Base-by-base conservation (phyloP, 2,329 filamentous ascomycete species). In the Orbilia ellipsospora region DNA sequence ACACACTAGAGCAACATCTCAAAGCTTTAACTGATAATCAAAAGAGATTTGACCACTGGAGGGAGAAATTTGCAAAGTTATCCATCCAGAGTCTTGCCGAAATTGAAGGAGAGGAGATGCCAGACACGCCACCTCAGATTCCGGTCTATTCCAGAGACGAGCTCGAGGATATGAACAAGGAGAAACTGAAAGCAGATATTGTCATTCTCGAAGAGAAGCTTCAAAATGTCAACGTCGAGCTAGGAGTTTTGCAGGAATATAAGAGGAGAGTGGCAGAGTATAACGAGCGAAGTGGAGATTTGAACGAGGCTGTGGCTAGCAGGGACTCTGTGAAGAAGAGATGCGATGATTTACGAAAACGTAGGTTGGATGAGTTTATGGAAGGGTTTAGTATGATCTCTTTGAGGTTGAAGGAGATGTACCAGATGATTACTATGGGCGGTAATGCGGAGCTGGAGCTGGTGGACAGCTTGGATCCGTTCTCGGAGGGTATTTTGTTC, bases 391-490 rank as follows among this genome's bases (percentile, higher is more conserved):
- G 90, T 80, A 91, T 89, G 77, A 99, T 99, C 82, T 98, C 94
- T 0, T 86, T 97, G 23, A 91, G 94, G 0, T 86, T 99, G 54
- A 99, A 99, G 85, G 95, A 99, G 81, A 99, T 99, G 95, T 99
- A 99, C 84, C 95, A 99, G 52, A 97, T 99, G 94, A 99, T 99
- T 82, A 99, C 95, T 20, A 98, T 99, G 93, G 95, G 95, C 77
- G 95, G 95, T 67, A 99, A 99, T 80, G 95, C 95, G 0, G 95
- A 99, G 84, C 88, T 99, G 12, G 96, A 99, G 83, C 89, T 99
- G 23, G 95, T 99, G 48, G 95, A 99, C 84, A 94, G 91, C 16
- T 85, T 99, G 1, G 96, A 99, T 82, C 95, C 95, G 0, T 99
- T 99, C 85, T 93, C 92, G 5, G 95, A 99, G 83, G 95, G 95